phyloP scores from a whole-genome alignment of 2,329 filamentous ascomycete species.

The Phaeosphaeriaceae sp. region DNA sequence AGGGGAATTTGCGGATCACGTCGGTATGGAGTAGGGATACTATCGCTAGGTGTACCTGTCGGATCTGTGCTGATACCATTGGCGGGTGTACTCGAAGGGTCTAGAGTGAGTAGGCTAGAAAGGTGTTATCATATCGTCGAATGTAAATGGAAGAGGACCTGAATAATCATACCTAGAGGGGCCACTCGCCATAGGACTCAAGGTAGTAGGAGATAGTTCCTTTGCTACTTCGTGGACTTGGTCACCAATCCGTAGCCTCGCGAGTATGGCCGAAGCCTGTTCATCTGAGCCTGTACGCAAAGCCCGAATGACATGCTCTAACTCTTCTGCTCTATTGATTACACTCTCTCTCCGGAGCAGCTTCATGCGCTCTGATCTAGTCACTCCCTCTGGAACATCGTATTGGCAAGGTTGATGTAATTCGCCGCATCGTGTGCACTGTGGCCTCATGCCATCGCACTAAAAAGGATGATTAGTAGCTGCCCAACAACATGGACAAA shows the following conservation, averaged over 20 bases:
- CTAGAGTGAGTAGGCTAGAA: constrained; percentile 25
- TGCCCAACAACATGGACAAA: background rate
- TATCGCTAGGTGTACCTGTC: constrained; percentile 6
- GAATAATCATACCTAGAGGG: constrained; percentile 25
- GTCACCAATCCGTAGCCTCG: constrained; percentile 26
- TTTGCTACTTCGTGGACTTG: constrained; percentile 27
- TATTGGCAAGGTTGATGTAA: constrained; percentile 27
- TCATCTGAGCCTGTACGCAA: constrained; percentile 28
- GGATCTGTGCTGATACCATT: constrained; percentile 23
- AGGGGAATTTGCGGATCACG: constrained; percentile 14
- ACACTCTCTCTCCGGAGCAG: constrained; percentile 27
- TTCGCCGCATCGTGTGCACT: constrained; percentile 28
- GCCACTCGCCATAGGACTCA: constrained; percentile 8
- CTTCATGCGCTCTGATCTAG: constrained; percentile 34
- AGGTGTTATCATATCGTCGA: constrained; percentile 17
- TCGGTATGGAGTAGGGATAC: constrained; percentile 6
- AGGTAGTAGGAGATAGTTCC: constrained; percentile 18
- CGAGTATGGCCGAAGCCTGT: constrained; percentile 27
- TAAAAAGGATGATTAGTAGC: constrained; percentile 10
- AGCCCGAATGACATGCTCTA: constrained; percentile 27
- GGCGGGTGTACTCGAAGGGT: constrained; percentile 20
- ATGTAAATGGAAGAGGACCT: constrained; percentile 3
- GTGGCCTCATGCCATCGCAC: constrained; percentile 32
- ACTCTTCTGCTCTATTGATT: constrained; percentile 23
- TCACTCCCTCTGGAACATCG: constrained; percentile 33